These are phyloP conservation scores for Gossypium sturtianum DNA, from an alignment of 345 rosid species.

Conservation along the genomic window DNA sequence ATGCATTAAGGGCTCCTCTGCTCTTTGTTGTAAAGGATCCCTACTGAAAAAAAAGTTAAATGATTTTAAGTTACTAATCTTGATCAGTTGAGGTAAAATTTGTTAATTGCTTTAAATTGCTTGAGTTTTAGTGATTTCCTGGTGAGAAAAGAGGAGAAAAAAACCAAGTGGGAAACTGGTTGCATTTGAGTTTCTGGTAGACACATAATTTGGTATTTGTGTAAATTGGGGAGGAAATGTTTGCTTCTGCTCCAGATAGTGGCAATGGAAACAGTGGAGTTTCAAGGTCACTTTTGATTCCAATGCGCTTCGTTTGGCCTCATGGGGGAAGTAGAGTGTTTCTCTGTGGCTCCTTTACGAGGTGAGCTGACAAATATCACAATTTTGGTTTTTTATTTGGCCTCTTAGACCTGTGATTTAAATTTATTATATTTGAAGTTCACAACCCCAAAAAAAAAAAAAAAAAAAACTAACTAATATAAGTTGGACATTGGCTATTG, in stretches of 20 bases:
- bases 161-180: slow-evolving; percentile 11
- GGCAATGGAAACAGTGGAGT: slow-evolving; percentile 43
- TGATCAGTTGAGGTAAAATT: slow-evolving; percentile 14
- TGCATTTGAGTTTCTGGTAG: slow-evolving; percentile 21
- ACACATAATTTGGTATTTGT: slow-evolving; percentile 24
- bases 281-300: slow-evolving; percentile 36
- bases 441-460: neutral
- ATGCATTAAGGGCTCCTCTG: slow-evolving; percentile 56
- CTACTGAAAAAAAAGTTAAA: slow-evolving; percentile 21
- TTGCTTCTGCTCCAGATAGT: slow-evolving; percentile 44
- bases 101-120: slow-evolving; percentile 8
- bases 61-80: neutral
- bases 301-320: slow-evolving; percentile 73
- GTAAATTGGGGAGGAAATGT: slow-evolving; percentile 46
- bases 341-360: slow-evolving; percentile 37
- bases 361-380: slow-evolving; percentile 32
- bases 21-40: slow-evolving; percentile 51
- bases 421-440: neutral
- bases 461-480: neutral
- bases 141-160: neutral
- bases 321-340: slow-evolving; percentile 57
- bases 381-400: neutral
- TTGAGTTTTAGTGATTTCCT: slow-evolving; percentile 16
- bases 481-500: slow-evolving; percentile 6
- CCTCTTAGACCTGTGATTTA: neutral